phyloP scores from a whole-genome alignment of 495 filamentous ascomycete species.

The Xylaria scruposa region DNA sequence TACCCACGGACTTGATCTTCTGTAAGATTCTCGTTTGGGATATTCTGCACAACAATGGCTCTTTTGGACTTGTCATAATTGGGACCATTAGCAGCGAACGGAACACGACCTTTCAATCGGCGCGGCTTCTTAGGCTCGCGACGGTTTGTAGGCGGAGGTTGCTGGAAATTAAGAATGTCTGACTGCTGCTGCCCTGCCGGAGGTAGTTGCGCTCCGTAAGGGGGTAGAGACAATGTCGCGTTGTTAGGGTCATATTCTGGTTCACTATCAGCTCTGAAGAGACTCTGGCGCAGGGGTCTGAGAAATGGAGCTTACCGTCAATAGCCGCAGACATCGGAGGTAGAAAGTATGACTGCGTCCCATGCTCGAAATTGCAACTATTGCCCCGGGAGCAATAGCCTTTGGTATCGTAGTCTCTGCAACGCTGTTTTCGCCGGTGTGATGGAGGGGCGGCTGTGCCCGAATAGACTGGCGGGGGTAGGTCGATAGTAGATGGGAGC shows the following conservation, averaged over 20 bases:
- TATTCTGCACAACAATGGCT: conserved; percentile 89
- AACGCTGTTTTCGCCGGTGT: conserved; percentile 61
- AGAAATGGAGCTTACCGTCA: conserved; percentile 50
- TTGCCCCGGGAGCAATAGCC: conserved; percentile 83
- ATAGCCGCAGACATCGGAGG: conserved; percentile 38
- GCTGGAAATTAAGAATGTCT: conserved; percentile 23
- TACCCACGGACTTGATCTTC: conserved; percentile 78
- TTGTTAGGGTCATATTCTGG: conserved; percentile 88
- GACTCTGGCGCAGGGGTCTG: not conserved
- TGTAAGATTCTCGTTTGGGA: conserved; percentile 83
- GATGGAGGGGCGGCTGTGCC: conserved; percentile 26
- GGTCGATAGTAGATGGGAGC: conserved; percentile 60
- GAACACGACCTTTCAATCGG: conserved; percentile 57
- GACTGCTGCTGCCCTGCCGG: conserved; percentile 19
- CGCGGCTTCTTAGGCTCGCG: conserved; percentile 51
- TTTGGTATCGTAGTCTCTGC: conserved; percentile 86
- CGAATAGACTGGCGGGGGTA: conserved; percentile 34
- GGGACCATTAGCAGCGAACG: conserved; percentile 78
- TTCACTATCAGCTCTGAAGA: conserved; percentile 26
- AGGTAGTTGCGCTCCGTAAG: conserved; percentile 24
- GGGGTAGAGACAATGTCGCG: conserved; percentile 51
- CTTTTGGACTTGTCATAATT: conserved; percentile 76
- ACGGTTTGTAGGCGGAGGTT: conserved; percentile 34
- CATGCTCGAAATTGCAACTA: conserved; percentile 84
- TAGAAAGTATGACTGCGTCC: conserved; percentile 60